A percentile compares a stretch with the other conserved stretches of the same genome.
Conservation (phyloP, 192 early-diverging fungal genomes). For the Phycomyces blakesleeanus region DNA sequence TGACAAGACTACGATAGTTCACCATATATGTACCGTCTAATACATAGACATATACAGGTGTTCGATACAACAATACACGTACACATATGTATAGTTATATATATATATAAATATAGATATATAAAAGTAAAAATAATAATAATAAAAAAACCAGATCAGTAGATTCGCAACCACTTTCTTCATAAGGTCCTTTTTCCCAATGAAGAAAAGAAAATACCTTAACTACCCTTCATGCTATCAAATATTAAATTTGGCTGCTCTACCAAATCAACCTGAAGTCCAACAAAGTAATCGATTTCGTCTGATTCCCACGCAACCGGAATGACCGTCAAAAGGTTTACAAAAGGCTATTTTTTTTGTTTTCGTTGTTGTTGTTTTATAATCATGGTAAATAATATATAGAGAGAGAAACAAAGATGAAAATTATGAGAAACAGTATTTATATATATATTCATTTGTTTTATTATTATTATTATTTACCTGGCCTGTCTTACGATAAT, state of each 20-base stretch:
- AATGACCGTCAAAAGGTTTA: slow-evolving; percentile 64
- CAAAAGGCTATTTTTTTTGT: slow-evolving; percentile 48
- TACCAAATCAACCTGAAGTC: slow-evolving; percentile 65
- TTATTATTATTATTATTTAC: slow-evolving; percentile 23
- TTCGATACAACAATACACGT: not conserved
- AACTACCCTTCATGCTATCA: slow-evolving; percentile 47
- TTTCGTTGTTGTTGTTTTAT: too few relatives aligned
- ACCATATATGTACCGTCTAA: slow-evolving; percentile 51
- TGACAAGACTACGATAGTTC: slow-evolving; percentile 43
- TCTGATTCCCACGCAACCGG: slow-evolving; percentile 48
- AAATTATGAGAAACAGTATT: not conserved
- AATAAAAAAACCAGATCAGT: not conserved
- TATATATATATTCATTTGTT: not conserved
- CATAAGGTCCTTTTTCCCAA: not conserved
- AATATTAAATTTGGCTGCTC: slow-evolving; percentile 69
- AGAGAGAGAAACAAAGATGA: too few relatives aligned
- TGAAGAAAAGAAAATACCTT: slow-evolving; percentile 23
- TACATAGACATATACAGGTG: not conserved
- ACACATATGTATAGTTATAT: too few relatives aligned
- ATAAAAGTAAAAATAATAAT: not conserved
- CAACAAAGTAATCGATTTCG: slow-evolving; percentile 61
- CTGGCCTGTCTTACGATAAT: slow-evolving; percentile 66
- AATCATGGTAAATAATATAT: too few relatives aligned
- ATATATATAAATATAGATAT: not conserved
- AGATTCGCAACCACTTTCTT: slow-evolving; percentile 4